phyloP scores from a whole-genome alignment of 139 green algal genomes.

The Asterochloris erici region DNA sequence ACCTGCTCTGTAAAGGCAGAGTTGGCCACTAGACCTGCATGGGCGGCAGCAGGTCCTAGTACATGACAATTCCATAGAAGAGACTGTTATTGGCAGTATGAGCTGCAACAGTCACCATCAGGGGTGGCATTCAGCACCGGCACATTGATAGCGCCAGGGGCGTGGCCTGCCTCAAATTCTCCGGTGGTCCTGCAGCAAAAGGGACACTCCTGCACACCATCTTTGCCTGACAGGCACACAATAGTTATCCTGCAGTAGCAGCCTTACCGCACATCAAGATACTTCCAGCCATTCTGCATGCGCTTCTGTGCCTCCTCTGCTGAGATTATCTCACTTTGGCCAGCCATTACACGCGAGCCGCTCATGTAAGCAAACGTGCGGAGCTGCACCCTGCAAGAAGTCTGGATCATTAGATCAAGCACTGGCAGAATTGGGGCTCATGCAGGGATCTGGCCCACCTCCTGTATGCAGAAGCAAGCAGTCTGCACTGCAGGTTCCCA shows the following conservation, averaged over 20 bases:
- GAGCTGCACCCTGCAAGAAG: neutral
- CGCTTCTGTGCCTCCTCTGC: neutral
- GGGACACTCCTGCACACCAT: neutral
- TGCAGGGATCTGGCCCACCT: neutral
- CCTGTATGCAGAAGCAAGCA: neutral
- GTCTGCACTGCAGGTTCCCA: neutral
- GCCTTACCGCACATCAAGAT: neutral
- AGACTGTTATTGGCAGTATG: too few species aligned
- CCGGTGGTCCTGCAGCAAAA: conserved; percentile 23
- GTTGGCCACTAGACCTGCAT: too few species aligned
- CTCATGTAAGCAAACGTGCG: neutral
- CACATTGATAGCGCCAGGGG: conserved; percentile 26
- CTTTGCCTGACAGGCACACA: neutral
- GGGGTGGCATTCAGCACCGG: conserved; percentile 11
- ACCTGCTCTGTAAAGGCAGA: too few species aligned
- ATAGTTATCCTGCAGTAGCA: neutral
- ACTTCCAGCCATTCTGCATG: neutral
- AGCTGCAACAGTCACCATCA: too few species aligned
- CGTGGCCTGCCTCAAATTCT: conserved; percentile 28
- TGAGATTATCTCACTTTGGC: neutral
- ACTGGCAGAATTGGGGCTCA: neutral
- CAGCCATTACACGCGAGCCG: neutral
- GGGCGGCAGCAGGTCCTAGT: too few species aligned
- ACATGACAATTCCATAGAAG: too few species aligned
- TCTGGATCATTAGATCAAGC: neutral